phyloP scores from a whole-genome alignment of 108 stramenopile species.

The Conticribra guillardii region DNA sequence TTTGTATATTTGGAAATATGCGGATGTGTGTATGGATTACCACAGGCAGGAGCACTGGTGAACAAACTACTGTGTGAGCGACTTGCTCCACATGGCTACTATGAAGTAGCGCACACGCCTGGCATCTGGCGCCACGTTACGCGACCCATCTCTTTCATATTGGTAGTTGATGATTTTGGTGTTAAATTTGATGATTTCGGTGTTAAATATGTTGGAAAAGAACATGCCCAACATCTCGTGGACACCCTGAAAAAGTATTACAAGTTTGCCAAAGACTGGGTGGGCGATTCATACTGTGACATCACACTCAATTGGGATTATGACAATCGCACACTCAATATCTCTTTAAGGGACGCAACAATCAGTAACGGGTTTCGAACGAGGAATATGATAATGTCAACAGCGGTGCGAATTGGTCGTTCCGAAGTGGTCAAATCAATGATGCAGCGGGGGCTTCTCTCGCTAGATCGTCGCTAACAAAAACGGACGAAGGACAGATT shows the following conservation, averaged over 20 bases:
- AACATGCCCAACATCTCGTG: constrained; percentile 48
- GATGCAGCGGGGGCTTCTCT: no score
- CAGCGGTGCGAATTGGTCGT: no score
- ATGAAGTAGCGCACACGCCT: constrained; percentile 3
- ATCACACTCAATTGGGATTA: constrained; percentile 56
- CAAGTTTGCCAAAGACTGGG: constrained; percentile 32
- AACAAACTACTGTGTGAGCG: constrained; percentile 41
- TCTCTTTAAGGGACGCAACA: constrained; percentile 62
- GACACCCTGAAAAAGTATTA: constrained; percentile 31
- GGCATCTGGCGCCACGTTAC: constrained; percentile 22
- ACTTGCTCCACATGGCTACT: constrained; percentile 26
- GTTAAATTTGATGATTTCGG: constrained; percentile 33
- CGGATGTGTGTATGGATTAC: constrained; percentile 55
- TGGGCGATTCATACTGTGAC: constrained; percentile 40
- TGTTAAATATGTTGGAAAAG: constrained; percentile 25
- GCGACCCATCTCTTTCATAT: constrained; percentile 10
- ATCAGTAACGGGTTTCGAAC: no score
- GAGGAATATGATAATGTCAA: no score
- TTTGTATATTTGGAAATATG: constrained; percentile 33
- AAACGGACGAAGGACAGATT: no score
- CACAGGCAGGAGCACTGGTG: constrained; percentile 53
- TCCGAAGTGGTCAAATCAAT: no score
- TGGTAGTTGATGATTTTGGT: constrained; percentile 31
- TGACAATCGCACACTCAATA: constrained; percentile 17
- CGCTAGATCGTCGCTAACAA: no score